Conservation (phyloP, 2,329 filamentous ascomycete genomes). For the Gyromitra esculenta region DNA sequence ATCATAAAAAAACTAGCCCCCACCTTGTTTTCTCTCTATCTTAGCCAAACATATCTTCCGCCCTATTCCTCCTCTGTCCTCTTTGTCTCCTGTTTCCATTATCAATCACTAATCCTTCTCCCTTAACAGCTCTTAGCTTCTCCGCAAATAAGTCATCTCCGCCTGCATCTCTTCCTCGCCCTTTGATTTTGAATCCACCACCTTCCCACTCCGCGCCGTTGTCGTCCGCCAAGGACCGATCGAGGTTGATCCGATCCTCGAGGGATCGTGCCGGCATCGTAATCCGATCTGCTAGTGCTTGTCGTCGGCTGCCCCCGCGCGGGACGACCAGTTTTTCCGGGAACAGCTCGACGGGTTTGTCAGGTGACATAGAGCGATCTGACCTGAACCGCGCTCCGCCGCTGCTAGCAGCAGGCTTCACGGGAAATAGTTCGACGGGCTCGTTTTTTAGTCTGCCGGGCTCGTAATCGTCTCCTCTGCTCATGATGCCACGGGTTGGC, state of each 20-base stretch:
- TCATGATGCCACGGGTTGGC: conserved; percentile 19
- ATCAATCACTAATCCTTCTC: conserved; percentile 45
- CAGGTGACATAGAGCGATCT: conserved; percentile 23
- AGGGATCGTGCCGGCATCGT: conserved; percentile 47
- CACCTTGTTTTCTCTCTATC: background rate
- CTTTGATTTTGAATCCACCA: conserved; percentile 46
- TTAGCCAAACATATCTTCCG: conserved; percentile 53
- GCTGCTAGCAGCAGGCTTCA: conserved; percentile 49
- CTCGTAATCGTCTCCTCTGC: conserved; percentile 18
- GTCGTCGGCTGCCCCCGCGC: background rate
- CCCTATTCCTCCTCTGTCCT: conserved; percentile 44
- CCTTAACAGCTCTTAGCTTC: conserved; percentile 51
- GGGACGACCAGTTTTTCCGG: conserved; percentile 25
- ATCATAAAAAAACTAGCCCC: background rate
- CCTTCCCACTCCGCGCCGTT: conserved; percentile 16
- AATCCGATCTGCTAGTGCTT: conserved; percentile 37
- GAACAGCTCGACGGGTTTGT: conserved; percentile 41
- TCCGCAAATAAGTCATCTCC: conserved; percentile 52
- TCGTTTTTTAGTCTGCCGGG: conserved; percentile 28
- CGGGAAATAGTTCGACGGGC: conserved; percentile 53
- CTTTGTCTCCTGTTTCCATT: conserved; percentile 20
- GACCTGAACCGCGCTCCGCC: conserved; percentile 34
- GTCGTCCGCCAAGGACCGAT: conserved; percentile 12
- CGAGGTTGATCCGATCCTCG: conserved; percentile 45
- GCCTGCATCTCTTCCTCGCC: conserved; percentile 18